Evolutionary conservation across 768 basidiomycete genomes (phyloP), one percentile per base, ranked within the genome.

Genomic region (Glaciozyma martinii): DNA sequence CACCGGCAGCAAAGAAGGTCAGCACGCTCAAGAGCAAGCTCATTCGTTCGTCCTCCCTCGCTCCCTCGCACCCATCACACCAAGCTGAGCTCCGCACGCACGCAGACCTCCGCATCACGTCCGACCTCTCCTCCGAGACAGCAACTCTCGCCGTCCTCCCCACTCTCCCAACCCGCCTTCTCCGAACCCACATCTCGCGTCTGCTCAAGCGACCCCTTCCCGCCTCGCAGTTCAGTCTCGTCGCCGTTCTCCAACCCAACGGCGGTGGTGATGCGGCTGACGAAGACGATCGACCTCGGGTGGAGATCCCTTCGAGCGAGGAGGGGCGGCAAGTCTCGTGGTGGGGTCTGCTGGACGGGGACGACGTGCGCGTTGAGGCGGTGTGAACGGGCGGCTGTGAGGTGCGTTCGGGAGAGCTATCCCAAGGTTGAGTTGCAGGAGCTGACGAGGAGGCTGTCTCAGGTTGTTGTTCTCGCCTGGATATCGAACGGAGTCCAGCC

Each of bases 261-360:
- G n/a, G n/a, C n/a, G n/a, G n/a, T n/a, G n/a, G n/a, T n/a, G n/a
- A n/a, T n/a, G 60, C 47, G 3, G 59, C n/a, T 1, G 52, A 63
- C 3, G 56, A 37, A 2, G 60, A 33, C 21, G 10, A 53, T 6
- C 60, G 15, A 3, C 40, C 64, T 3, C 21, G 47, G 37, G 60
- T 68, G 7, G 67, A 68, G 29, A 56, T 68, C 5, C 56, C 63
- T 21, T 21, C 60, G 29, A 40, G 32, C 0, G 60, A 68, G 56
- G 67, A 68, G 32, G 67, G 67, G 29, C 62, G 63, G 54, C 63
- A 68, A 19, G 18, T 68, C 5, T 23, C 29, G 1, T 68, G 67
- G 63, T 68, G 67, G 67, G 67, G 67, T 0, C 9, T 68, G 13
- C 15, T 30, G 37, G 63, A 62, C 8, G 60, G 60, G 13, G 67